Evolutionary conservation across 1,284 basidiomycete species (phyloP), one percentile per base, ranked within the genome.

Genomic region (Mycosarcoma maydis): DNA sequence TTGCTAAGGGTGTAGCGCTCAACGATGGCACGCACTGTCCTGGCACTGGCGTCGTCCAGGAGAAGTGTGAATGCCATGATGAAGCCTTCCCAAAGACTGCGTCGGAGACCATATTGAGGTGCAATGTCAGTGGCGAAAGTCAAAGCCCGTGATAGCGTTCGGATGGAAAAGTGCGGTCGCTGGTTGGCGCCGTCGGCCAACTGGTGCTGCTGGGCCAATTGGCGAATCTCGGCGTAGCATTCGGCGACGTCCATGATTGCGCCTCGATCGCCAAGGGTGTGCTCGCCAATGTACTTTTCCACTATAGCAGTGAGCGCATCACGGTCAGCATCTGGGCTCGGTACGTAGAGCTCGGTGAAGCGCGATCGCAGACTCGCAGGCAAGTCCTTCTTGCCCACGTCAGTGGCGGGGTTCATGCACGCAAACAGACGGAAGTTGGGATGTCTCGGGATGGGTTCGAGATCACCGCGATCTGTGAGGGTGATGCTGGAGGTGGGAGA

Each of bases 391-490:
- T 98, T 99, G 50, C 96, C 96, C 19, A 98, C 92, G 72, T 99
- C 96, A 3, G 95, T 98, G 0, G 96, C 96, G 2, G 96, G 96
- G 80, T 99, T 99, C 96, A 99, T 99, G 82, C 96, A 99, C 2
- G 94, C 94, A 77, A 98, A 98, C 8, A 98, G 85, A 23, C 95
- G 90, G 84, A 99, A 99, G 75, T 96, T 90, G 17, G 92, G 89
- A 81, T 98, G 96, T 1, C 96, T 90, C 29, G 89, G 89, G 23
- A 98, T 87, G 1, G 92, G 91, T 77, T 94, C 92, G 53, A 98
- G 83, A 26, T 94, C 91, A 1, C 95, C 96, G 80, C 94, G 89
- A 80, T 98, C 96, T 0, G 93, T 95, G 51, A 98, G 85, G 0
- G 94, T 92, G 56, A 99, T 89, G 1, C 94, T 98, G 1, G 92